Conservation (phyloP, 2,329 filamentous ascomycete genomes). For the Phoma herbarum region DNA sequence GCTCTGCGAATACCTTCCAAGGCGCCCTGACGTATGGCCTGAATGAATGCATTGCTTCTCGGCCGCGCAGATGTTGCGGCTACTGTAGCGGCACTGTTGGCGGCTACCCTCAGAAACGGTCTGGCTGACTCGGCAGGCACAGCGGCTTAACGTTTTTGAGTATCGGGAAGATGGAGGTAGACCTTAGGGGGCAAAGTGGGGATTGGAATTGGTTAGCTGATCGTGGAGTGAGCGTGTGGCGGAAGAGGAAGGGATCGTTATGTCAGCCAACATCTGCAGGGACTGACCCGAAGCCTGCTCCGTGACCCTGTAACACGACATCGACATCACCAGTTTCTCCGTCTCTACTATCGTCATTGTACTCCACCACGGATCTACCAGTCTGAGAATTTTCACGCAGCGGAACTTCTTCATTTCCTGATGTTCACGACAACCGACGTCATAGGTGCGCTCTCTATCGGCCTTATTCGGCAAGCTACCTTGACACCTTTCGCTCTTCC, state of each 20-base stretch:
- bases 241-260: conserved; percentile 17
- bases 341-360: conserved; percentile 15
- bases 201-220: conserved; percentile 28
- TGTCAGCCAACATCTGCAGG: conserved; percentile 22
- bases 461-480: conserved; percentile 11
- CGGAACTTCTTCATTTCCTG: conserved; percentile 17
- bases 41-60: conserved; percentile 35
- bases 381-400: not conserved
- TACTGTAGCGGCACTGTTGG: conserved; percentile 19
- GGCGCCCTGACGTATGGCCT: conserved; percentile 33
- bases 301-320: conserved; percentile 1
- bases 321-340: conserved; percentile 10
- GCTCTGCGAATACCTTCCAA: conserved; percentile 19
- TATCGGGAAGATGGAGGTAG: conserved; percentile 18
- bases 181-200: conserved; percentile 20
- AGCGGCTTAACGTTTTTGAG: conserved; percentile 29
- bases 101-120: conserved; percentile 24
- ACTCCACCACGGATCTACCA: conserved; percentile 12
- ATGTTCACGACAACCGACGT: conserved; percentile 10
- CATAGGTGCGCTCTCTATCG: conserved; percentile 12
- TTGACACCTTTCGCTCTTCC: conserved; percentile 8
- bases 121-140: conserved; percentile 28
- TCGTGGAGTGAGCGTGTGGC: conserved; percentile 21
- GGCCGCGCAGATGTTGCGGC: conserved; percentile 42
- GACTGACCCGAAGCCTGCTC: conserved; percentile 17